Conservation (phyloP, 768 basidiomycete species). For the Boletus insuetus region DNA sequence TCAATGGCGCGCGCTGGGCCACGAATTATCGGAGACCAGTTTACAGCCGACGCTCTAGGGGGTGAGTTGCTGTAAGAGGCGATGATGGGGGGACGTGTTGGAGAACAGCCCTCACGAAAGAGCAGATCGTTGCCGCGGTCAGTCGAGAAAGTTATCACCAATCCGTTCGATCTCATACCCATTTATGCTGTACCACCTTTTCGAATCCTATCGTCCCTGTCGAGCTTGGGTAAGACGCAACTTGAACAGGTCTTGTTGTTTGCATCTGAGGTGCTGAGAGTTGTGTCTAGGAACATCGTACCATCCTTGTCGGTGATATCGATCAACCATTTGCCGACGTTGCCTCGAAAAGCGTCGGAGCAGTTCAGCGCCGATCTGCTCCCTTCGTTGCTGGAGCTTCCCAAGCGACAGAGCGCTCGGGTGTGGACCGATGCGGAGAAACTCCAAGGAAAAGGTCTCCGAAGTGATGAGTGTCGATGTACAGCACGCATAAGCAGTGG, state of each 20-base stretch:
- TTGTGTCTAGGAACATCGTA: slow-evolving; percentile 47
- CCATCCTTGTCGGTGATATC: slow-evolving; percentile 83
- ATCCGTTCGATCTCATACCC: slow-evolving; percentile 96
- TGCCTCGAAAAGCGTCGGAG: slow-evolving; percentile 95
- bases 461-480: slow-evolving; percentile 39
- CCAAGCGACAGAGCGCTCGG: slow-evolving; percentile 57
- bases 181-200: slow-evolving; percentile 97
- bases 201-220: slow-evolving; percentile 88
- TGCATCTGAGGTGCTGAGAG: background rate
- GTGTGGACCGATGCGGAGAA: slow-evolving; percentile 90
- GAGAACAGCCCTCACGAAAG: slow-evolving; percentile 75
- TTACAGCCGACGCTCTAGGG: no score
- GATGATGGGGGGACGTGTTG: no score
- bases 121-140: slow-evolving; percentile 69
- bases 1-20: slow-evolving; percentile 30
- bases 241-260: background rate
- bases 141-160: slow-evolving; percentile 73
- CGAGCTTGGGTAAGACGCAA: slow-evolving; percentile 62
- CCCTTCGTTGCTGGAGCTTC: slow-evolving; percentile 79
- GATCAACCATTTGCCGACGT: slow-evolving; percentile 94
- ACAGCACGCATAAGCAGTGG: background rate
- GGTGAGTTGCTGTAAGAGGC: no score
- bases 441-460: slow-evolving; percentile 59
- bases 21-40: slow-evolving; percentile 48
- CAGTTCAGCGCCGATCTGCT: slow-evolving; percentile 89